Percentiles rank a stretch among this genome's conserved stretches.
These are phyloP conservation scores for Nothomitra cinnamomea DNA, from an alignment of 2,329 filamentous ascomycete species.

Conservation along the genomic window DNA sequence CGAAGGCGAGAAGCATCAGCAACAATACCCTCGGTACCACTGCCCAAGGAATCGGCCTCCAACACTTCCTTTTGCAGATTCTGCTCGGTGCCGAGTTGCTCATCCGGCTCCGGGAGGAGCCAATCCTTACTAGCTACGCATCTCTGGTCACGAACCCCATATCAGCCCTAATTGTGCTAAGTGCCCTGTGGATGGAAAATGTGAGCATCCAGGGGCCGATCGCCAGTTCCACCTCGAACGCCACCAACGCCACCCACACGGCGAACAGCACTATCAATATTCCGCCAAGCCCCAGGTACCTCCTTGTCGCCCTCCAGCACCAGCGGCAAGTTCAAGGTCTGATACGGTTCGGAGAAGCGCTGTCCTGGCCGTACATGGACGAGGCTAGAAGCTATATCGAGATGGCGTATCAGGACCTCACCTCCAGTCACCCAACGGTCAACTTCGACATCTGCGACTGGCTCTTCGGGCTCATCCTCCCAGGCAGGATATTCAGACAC, in stretches of 20 bases:
- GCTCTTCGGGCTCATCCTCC: slow-evolving; percentile 10
- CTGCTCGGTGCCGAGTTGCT: background rate
- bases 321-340: slow-evolving; percentile 14
- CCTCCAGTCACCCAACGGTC: background rate
- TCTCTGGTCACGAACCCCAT: background rate
- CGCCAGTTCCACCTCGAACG: too few species aligned
- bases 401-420: slow-evolving; percentile 10
- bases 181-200: background rate
- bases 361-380: slow-evolving; percentile 14
- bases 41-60: background rate
- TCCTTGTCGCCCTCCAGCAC: slow-evolving; percentile 2
- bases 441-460: slow-evolving; percentile 9
- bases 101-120: background rate
- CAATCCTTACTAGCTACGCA: background rate
- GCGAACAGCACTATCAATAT: background rate
- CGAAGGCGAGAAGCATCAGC: background rate
- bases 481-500: slow-evolving; percentile 8
- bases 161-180: background rate
- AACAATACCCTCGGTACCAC: background rate
- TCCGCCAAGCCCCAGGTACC: background rate
- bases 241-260: background rate
- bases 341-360: slow-evolving; percentile 14
- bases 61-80: background rate
- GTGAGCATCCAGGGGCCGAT: background rate
- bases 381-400: slow-evolving; percentile 10